phyloP scores from a whole-genome alignment of 202 grass and related monocot species.

The Dendrocalamus latiflorus region DNA sequence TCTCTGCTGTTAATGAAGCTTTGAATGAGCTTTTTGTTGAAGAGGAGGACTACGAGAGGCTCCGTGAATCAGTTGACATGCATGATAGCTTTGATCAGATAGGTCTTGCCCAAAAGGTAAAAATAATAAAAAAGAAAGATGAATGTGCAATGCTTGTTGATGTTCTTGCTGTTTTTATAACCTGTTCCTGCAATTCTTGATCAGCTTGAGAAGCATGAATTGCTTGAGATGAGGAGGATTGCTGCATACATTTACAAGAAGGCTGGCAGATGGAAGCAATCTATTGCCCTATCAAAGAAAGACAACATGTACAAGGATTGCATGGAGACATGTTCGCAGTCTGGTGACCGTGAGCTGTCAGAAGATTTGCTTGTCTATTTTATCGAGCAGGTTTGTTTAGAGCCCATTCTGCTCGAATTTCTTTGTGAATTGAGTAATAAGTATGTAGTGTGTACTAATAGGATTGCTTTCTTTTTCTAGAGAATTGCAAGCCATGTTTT shows the following conservation, averaged over 20 bases:
- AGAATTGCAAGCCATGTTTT: not conserved
- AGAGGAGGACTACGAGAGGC: constrained; percentile 83
- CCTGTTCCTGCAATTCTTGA: constrained; percentile 8
- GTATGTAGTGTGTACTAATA: not conserved
- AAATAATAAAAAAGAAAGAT: constrained; percentile 25
- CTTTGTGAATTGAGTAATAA: not conserved
- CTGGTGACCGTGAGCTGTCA: constrained; percentile 83
- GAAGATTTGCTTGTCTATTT: constrained; percentile 90
- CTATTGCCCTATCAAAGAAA: constrained; percentile 85
- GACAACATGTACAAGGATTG: constrained; percentile 97
- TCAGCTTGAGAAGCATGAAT: constrained; percentile 89
- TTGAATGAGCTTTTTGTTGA: constrained; percentile 83
- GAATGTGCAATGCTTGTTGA: not conserved
- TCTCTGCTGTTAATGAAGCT: constrained; percentile 92
- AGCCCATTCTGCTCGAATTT: not conserved
- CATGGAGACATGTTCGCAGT: constrained; percentile 95
- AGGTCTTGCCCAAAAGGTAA: constrained; percentile 93
- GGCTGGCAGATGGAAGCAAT: constrained; percentile 93
- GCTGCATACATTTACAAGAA: constrained; percentile 95
- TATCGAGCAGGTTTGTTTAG: constrained; percentile 65
- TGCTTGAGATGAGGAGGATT: constrained; percentile 88
- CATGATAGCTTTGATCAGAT: constrained; percentile 97
- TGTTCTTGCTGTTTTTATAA: constrained; percentile 4
- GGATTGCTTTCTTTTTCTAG: not conserved
- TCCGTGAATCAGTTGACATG: constrained; percentile 94